Evolutionary conservation across 108 stramenopile species (phyloP).

Genomic region (Fragilariopsis cylindrus): DNA sequence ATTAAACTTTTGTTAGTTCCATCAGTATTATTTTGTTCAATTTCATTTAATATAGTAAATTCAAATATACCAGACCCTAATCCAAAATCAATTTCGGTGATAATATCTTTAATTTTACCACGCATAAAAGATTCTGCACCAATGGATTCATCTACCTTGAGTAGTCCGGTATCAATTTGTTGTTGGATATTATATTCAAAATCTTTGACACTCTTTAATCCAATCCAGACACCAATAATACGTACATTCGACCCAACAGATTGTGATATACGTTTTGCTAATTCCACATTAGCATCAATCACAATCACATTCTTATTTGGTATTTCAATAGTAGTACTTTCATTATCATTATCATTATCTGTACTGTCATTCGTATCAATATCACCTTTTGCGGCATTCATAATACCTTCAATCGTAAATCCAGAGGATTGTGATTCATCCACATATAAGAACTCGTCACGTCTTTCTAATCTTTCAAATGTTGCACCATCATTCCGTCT

Average conservation of each 20-base stretch:
- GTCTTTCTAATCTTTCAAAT: conserved; percentile 57
- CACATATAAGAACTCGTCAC: conserved; percentile 60
- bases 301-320: conserved; percentile 51
- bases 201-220: conserved; percentile 59
- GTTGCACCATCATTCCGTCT: conserved; percentile 46
- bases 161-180: conserved; percentile 47
- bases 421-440: conserved; percentile 55
- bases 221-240: conserved; percentile 83
- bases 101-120: conserved; percentile 53
- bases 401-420: conserved; percentile 61
- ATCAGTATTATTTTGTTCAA: not conserved
- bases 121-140: conserved; percentile 52
- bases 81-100: conserved; percentile 81
- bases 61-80: conserved; percentile 78
- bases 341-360: no score
- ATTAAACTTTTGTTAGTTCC: conserved; percentile 39
- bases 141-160: conserved; percentile 55
- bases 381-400: conserved; percentile 42
- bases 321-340: not conserved
- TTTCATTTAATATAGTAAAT: conserved; percentile 65
- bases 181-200: conserved; percentile 57
- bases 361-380: not conserved
- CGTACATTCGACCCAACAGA: conserved; percentile 43
- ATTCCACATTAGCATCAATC: conserved; percentile 71
- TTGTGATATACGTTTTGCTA: conserved; percentile 50